Conservation (phyloP, 129 eudicot species). For the Dittrichia graveolens region DNA sequence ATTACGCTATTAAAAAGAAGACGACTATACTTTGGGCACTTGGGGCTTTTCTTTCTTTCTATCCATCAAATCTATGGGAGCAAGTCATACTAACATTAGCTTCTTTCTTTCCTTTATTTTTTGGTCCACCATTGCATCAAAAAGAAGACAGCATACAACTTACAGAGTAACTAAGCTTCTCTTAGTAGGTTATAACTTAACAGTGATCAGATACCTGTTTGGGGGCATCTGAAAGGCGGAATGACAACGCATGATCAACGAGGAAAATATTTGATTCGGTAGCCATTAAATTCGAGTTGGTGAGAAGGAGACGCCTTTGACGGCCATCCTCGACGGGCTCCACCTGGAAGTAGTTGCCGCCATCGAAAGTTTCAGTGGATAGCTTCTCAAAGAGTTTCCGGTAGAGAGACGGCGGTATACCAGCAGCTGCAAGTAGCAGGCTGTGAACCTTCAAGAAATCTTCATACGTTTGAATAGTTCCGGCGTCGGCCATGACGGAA, state of each 20-base stretch:
- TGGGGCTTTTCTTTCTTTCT: too few relatives aligned
- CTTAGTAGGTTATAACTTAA: too few relatives aligned
- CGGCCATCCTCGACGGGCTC: slow-evolving; percentile 87
- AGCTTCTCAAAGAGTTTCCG: slow-evolving; percentile 69
- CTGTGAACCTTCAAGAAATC: slow-evolving; percentile 76
- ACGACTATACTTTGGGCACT: too few relatives aligned
- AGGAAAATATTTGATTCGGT: slow-evolving; percentile 69
- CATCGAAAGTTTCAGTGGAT: slow-evolving; percentile 77
- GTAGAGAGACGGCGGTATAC: slow-evolving; percentile 69
- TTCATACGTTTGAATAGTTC: slow-evolving; percentile 44
- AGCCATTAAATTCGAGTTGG: slow-evolving; percentile 47
- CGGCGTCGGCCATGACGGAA: slow-evolving; percentile 45
- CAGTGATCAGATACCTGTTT: slow-evolving; percentile 56
- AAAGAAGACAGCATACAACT: too few relatives aligned
- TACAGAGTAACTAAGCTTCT: too few relatives aligned
- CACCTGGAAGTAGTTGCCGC: slow-evolving; percentile 83
- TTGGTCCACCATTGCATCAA: too few relatives aligned
- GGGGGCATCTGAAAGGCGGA: slow-evolving; percentile 88
- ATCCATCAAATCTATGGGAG: too few relatives aligned
- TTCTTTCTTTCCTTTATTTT: too few relatives aligned
- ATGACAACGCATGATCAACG: slow-evolving; percentile 94
- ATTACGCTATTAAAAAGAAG: too few relatives aligned
- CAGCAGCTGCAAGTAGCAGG: slow-evolving; percentile 75
- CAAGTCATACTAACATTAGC: too few relatives aligned
- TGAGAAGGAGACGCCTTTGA: slow-evolving; percentile 75